phyloP scores from a whole-genome alignment of 83 land plant species.

The Thuja plicata region DNA sequence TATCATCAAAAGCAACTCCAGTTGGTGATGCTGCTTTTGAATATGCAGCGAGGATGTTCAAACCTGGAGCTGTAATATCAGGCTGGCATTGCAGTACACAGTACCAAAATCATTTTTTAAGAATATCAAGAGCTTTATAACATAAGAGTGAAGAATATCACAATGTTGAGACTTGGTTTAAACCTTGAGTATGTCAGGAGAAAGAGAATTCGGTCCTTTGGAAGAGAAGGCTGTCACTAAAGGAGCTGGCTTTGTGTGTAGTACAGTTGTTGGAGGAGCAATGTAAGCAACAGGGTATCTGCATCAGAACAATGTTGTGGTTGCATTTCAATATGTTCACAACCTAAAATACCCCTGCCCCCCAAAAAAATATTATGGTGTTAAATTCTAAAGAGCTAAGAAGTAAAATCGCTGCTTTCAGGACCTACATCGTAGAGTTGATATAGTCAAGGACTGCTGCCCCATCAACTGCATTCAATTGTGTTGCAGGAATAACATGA shows the following conservation, averaged over 20 bases:
- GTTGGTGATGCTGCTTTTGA: conserved; percentile 33
- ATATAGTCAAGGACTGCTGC: conserved; percentile 15
- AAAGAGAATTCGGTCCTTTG: conserved; percentile 49
- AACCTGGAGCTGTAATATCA: conserved; percentile 85
- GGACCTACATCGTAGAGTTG: conserved; percentile 19
- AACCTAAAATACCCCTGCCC: too few species aligned
- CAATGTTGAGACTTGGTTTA: neutral
- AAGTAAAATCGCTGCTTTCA: neutral
- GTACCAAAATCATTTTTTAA: neutral
- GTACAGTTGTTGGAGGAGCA: neutral
- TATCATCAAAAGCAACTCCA: conserved; percentile 19
- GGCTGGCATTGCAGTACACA: conserved; percentile 50
- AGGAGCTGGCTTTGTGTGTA: conserved; percentile 41
- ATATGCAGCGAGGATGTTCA: conserved; percentile 70
- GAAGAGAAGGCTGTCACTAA: conserved; percentile 51
- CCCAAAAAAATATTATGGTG: too few species aligned
- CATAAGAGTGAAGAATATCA: neutral
- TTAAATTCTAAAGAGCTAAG: too few species aligned
- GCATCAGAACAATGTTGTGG: neutral
- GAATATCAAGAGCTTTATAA: neutral
- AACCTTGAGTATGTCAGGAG: conserved; percentile 61
- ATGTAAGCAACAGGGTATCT: conserved; percentile 27
- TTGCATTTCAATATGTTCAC: neutral
- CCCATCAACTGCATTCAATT: conserved; percentile 37
- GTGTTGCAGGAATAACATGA: conserved; percentile 41